Conservation (phyloP, 345 rosid genomes). For the Camelina laxa region DNA sequence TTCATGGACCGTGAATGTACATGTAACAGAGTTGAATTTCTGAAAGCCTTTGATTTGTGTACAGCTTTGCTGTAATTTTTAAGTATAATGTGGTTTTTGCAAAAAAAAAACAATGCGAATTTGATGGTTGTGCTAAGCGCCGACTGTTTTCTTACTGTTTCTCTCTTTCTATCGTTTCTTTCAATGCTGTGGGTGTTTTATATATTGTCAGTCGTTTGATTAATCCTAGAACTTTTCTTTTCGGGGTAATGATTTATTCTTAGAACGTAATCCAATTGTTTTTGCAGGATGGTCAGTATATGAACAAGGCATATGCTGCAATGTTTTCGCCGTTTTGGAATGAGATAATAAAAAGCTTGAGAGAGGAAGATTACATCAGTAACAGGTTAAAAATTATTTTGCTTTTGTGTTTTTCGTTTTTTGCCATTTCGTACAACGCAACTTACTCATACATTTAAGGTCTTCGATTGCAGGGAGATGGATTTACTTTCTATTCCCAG, state of each 20-base stretch:
- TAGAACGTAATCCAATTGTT: conserved; percentile 17
- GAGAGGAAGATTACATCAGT: conserved; percentile 95
- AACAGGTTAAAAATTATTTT: conserved; percentile 60
- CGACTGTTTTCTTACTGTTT: conserved; percentile 1
- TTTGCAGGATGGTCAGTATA: conserved; percentile 68
- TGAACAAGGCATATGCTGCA: conserved; percentile 78
- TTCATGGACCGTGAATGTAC: conserved; percentile 6
- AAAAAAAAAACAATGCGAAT: background rate
- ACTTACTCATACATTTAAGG: conserved; percentile 19
- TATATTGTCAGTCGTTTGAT: no score
- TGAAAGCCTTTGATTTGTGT: conserved; percentile 17
- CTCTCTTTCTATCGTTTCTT: background rate
- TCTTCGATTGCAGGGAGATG: conserved; percentile 69
- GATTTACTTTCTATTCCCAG: conserved; percentile 93
- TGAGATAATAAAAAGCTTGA: conserved; percentile 91
- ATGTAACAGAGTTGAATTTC: conserved; percentile 3
- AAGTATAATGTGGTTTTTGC: background rate
- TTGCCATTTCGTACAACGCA: conserved; percentile 26
- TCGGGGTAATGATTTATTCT: conserved; percentile 15
- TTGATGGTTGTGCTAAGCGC: background rate
- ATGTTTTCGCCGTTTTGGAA: conserved; percentile 99
- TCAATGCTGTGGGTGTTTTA: no score
- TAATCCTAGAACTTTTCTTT: conserved; percentile 5
- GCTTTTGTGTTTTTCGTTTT: conserved; percentile 21
- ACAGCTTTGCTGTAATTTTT: conserved; percentile 17